These are phyloP conservation scores for Camellia granthamiana DNA, from an alignment of 148 eudicot species.

Conservation along the genomic window DNA sequence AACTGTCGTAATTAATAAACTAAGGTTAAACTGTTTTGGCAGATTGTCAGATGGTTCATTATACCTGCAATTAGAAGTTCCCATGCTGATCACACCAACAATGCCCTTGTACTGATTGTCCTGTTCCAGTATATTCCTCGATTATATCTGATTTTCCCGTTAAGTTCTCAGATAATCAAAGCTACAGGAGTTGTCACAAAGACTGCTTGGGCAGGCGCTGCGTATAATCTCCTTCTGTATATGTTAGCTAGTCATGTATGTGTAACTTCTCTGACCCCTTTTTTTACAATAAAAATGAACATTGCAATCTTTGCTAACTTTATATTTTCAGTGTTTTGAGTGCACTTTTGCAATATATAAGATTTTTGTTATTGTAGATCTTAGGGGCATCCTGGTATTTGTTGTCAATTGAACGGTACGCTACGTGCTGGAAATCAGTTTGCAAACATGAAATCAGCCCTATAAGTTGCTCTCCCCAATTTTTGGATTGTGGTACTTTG, in stretches of 20 bases:
- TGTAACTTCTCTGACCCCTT: conserved; percentile 6
- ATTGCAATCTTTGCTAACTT: no score
- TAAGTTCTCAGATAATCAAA: conserved; percentile 85
- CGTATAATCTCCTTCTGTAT: conserved; percentile 79
- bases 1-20: no score
- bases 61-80: conserved; percentile 80
- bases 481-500: conserved; percentile 55
- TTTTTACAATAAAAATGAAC: no score
- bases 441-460: conserved; percentile 54
- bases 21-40: conserved; percentile 20
- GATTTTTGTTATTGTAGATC: conserved; percentile 45
- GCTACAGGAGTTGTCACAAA: conserved; percentile 96
- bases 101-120: conserved; percentile 93
- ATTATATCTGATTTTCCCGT: conserved; percentile 84
- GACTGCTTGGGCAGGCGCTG: conserved; percentile 99
- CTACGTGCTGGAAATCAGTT: conserved; percentile 80
- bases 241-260: conserved; percentile 98
- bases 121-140: conserved; percentile 90
- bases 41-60: conserved; percentile 94
- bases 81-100: conserved; percentile 75
- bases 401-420: conserved; percentile 77
- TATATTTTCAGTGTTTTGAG: no score
- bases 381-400: conserved; percentile 97
- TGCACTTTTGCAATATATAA: no score
- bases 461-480: conserved; percentile 42